Base-by-base conservation (phyloP, 768 basidiomycete species). In the Daedaleopsis sinensis region DNA sequence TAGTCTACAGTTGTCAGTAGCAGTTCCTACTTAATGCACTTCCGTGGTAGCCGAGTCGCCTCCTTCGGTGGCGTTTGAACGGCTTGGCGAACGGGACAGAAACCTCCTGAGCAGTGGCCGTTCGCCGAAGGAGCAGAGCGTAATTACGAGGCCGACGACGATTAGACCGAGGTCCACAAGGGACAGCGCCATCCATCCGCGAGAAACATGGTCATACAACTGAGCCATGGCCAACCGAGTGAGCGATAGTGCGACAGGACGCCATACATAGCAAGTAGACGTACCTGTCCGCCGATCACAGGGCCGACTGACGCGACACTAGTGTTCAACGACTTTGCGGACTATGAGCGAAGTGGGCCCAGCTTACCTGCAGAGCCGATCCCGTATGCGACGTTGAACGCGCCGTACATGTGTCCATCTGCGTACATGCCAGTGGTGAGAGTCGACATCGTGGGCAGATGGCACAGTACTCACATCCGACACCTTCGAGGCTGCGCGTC, bases 341-440 rank as follows among this genome's bases (percentile, higher is more conserved):
- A 43, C 32, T 23, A 52, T 42, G 42, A 18, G 53, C 38, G 51
- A 15, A 39, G 16, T 10, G 16, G n/a, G n/a, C n/a, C n/a, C n/a
- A 18, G 75, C 82, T 71, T 65, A 89, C 89, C 68, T 49, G 83
- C 74, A 37, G 85, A 81, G 35, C 88, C 90, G 58, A 88, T 69
- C 1, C 87, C 89, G 62, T 85, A 90, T 3, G 84, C 84, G 12
- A 91, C 68, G 73, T 91, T 93, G 69, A 90, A 90, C 0, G 84
- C 86, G 4, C 85, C 90, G 66, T 90, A 92, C 3, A 89, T 80
- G 67, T 91, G 89, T 0, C 82, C 90, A 72, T 88, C 90, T 91
- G 65, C 11, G 32, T 49, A 5, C n/a, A 59, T 49, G 2, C 19
- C 16, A 32, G 50, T 32, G 59, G 36, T 52, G 42, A 57, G 52